phyloP scores from a whole-genome alignment of 163 green algal species.

The Smithsoniella earleae region DNA sequence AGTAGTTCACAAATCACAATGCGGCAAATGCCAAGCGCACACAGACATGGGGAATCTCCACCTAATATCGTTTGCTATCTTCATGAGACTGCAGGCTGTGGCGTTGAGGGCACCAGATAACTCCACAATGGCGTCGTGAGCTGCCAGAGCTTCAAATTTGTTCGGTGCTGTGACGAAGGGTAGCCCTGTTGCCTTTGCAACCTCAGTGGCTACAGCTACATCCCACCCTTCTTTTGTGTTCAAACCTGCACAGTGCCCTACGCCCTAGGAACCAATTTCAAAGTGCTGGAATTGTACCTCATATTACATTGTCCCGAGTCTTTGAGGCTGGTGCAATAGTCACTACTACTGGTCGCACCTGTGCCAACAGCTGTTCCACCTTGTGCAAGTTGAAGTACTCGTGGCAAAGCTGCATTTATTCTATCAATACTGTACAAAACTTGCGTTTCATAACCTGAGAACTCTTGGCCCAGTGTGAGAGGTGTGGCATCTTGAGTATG shows the following conservation, averaged over 20 bases:
- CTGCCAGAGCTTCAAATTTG: slow-evolving; percentile 94
- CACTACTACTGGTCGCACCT: slow-evolving; percentile 44
- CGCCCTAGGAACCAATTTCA: background rate
- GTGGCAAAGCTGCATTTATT: slow-evolving; percentile 55
- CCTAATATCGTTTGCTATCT: slow-evolving; percentile 80
- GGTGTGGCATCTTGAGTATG: slow-evolving; percentile 93
- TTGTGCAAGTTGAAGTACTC: slow-evolving; percentile 74
- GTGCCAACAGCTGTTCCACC: slow-evolving; percentile 94
- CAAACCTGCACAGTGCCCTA: slow-evolving; percentile 45
- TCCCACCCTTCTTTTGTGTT: slow-evolving; percentile 34
- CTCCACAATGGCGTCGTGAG: slow-evolving; percentile 84
- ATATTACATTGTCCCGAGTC: slow-evolving; percentile 72
- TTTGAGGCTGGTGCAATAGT: too few relatives aligned
- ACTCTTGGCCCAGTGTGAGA: slow-evolving; percentile 92
- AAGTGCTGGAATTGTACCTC: background rate
- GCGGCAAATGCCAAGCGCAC: too few relatives aligned
- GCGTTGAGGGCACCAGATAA: slow-evolving; percentile 73
- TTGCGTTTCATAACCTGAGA: slow-evolving; percentile 81
- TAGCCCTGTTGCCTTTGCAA: slow-evolving; percentile 71
- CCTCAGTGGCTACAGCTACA: slow-evolving; percentile 49
- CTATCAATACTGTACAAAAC: slow-evolving; percentile 69
- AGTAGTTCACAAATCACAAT: too few relatives aligned
- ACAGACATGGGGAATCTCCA: too few relatives aligned
- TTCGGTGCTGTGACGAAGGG: slow-evolving; percentile 87
- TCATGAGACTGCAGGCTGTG: slow-evolving; percentile 73